Evolutionary conservation across 2,329 filamentous ascomycete species (phyloP).

Genomic region (Paraphaeosphaeria minitans): DNA sequence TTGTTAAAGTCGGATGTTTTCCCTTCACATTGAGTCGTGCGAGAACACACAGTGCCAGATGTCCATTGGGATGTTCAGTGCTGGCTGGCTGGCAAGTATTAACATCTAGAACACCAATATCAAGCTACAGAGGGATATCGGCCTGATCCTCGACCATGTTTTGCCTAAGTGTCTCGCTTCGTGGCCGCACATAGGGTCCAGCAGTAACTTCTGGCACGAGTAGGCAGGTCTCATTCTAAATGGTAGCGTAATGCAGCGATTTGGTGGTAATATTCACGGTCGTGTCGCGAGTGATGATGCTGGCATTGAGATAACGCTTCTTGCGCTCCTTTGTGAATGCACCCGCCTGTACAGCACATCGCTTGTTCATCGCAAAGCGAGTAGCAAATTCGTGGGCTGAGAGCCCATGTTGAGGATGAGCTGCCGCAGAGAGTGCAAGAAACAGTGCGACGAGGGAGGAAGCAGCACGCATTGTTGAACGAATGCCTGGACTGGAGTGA

Average conservation of each 20-base stretch:
- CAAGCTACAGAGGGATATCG: conserved; percentile 49
- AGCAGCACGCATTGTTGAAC: conserved; percentile 8
- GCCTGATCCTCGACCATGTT: conserved; percentile 45
- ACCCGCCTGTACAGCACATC: conserved; percentile 7
- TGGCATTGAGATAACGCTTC: conserved; percentile 10
- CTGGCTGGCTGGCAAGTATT: conserved; percentile 50
- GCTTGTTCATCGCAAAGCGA: conserved; percentile 6
- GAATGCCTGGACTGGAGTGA: neutral
- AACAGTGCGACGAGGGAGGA: conserved; percentile 2
- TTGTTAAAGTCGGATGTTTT: neutral
- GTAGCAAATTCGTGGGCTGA: conserved; percentile 3
- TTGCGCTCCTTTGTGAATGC: conserved; percentile 10
- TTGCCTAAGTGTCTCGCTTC: conserved; percentile 28
- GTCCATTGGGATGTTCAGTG: conserved; percentile 44
- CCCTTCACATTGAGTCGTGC: neutral
- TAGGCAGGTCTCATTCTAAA: conserved; percentile 22
- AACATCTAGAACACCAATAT: conserved; percentile 50
- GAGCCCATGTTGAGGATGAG: conserved; percentile 11
- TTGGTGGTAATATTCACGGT: conserved; percentile 12
- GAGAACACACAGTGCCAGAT: conserved; percentile 44
- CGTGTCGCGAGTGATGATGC: conserved; percentile 11
- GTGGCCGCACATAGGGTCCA: conserved; percentile 30
- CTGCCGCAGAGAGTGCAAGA: neutral
- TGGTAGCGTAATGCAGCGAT: conserved; percentile 14
- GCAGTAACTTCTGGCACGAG: conserved; percentile 23